These are phyloP conservation scores for Candolleomyces eurysporus DNA, from an alignment of 768 basidiomycete genomes.

Conservation along the genomic window DNA sequence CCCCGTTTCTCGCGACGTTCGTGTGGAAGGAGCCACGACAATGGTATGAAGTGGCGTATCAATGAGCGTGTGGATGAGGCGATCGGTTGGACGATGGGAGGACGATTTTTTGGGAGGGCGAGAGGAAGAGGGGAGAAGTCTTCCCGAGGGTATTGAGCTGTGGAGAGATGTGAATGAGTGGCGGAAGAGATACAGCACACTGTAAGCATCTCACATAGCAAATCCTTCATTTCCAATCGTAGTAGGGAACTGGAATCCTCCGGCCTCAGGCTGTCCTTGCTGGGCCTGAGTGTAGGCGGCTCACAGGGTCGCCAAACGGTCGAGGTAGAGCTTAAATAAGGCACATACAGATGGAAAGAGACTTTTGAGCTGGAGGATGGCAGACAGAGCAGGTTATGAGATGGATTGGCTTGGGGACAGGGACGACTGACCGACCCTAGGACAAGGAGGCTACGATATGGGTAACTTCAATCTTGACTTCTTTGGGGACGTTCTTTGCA, in stretches of 20 bases:
- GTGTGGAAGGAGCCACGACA: slow-evolving; percentile 60
- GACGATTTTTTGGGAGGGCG: slow-evolving; percentile 21
- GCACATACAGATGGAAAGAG: too few species aligned
- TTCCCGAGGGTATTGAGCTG: slow-evolving; percentile 62
- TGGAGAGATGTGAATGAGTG: neutral
- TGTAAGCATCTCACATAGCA: slow-evolving; percentile 60
- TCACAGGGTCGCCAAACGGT: too few species aligned
- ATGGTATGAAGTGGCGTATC: slow-evolving; percentile 46
- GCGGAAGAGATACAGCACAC: slow-evolving; percentile 29
- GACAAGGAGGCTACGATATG: too few species aligned
- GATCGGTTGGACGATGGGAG: slow-evolving; percentile 59
- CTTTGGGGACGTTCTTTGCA: too few species aligned
- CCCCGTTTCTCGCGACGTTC: slow-evolving; percentile 41
- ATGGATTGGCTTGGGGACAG: too few species aligned
- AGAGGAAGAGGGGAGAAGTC: slow-evolving; percentile 58
- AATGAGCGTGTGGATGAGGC: slow-evolving; percentile 48
- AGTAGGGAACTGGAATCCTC: slow-evolving; percentile 29
- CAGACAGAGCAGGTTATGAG: too few species aligned
- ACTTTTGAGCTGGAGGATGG: too few species aligned
- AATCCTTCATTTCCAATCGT: slow-evolving; percentile 52
- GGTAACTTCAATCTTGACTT: too few species aligned
- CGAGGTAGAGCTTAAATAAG: too few species aligned
- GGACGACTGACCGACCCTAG: too few species aligned
- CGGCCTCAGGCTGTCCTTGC: too few species aligned
- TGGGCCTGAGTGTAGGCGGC: too few species aligned